phyloP scores from a whole-genome alignment of 306 rosid species.

The Cercis canadensis region DNA sequence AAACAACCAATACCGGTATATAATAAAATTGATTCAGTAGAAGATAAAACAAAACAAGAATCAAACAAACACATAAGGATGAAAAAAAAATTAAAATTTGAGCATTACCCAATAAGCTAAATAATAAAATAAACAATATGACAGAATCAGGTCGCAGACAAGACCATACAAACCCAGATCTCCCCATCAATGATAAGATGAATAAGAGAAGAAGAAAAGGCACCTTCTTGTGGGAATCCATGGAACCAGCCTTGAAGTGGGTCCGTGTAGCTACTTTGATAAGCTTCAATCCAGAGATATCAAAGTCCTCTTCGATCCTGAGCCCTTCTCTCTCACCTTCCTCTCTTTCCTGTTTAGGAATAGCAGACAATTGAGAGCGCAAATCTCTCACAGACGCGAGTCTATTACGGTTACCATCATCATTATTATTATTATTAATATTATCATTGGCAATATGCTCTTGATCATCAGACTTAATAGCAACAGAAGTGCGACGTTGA shows the following conservation, averaged over 20 bases:
- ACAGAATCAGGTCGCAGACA: constrained; percentile 6
- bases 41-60: constrained; percentile 7
- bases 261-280: constrained; percentile 45
- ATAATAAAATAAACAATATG: background rate
- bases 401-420: background rate
- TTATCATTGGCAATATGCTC: background rate
- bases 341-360: constrained; percentile 34
- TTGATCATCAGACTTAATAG: constrained; percentile 31
- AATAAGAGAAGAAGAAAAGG: background rate
- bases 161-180: constrained; percentile 5
- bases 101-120: constrained; percentile 4
- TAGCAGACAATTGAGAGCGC: constrained; percentile 45
- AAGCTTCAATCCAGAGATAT: constrained; percentile 40
- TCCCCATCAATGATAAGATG: background rate
- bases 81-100: background rate
- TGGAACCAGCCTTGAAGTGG: constrained; percentile 35
- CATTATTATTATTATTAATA: background rate
- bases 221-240: constrained; percentile 60
- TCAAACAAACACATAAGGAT: background rate
- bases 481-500: constrained; percentile 42
- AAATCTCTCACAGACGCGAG: constrained; percentile 43
- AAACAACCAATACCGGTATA: background rate
- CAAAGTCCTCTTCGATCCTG: constrained; percentile 6
- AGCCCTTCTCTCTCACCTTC: background rate
- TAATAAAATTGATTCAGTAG: constrained; percentile 5